Evolutionary conservation across 2,329 filamentous ascomycete species (phyloP), one percentile per base, ranked within the genome.

Genomic region (Cryoendolithus antarcticus): DNA sequence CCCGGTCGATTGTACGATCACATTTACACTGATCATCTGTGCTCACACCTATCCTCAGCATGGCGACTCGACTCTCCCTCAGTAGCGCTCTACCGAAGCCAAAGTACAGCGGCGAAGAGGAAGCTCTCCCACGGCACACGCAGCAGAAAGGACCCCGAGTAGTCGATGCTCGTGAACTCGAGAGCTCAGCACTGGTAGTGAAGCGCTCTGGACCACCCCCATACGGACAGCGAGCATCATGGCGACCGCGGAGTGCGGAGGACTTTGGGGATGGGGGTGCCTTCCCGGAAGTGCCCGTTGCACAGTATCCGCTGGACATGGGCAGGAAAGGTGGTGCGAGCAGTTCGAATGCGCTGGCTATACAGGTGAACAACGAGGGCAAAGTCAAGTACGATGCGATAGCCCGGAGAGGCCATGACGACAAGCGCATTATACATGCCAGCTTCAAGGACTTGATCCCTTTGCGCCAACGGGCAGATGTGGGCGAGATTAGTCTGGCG

Each of bases 381-480:
- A 93, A 93, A 58, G 83, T 95, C 46, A 93, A 94, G 62, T 98
- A 95, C 66, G 86, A 94, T 60, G 86, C 88, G 39, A 93, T 98
- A 55, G 89, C 89, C 37, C 74, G 81, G 53, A 82, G 89, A 56
- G 91, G 91, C 9, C 91, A 98, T 60, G 72, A 72, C 57, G 85
- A 86, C 12, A 77, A 76, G 44, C 74, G 88, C 36, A 83, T 95
- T 47, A 80, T 98, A 8, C 91, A 98, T 61, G 80, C 91, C 12
- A 93, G 84, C 6, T 98, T 98, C 69, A 95, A 94, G 59, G 91
- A 96, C 54, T 67, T 98, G 37, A 98, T 98, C 45, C 91, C 91
- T 5, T 71, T 98, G 43, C 77, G 91, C 44, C 88, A 96, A 62
- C 81, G 86, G 48, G 91, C 91, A 46, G 83, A 96, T 62, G 84